Evolutionary conservation across 192 early-diverging fungal species (phyloP), one percentile per base, ranked within the genome.

Genomic region (Backusella morwellensis): DNA sequence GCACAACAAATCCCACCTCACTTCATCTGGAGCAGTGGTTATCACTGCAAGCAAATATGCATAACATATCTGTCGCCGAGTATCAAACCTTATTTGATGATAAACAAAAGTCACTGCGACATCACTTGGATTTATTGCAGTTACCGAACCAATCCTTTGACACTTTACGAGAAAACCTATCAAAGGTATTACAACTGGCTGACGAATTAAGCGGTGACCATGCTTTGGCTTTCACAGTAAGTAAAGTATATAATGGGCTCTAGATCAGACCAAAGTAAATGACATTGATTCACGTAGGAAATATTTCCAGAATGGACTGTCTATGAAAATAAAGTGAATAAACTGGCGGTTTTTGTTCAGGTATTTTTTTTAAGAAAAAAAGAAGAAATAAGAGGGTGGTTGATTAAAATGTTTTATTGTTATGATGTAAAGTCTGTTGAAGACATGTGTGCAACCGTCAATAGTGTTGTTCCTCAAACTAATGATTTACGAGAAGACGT

Each of bases 231-330:
- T 79, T 79, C 56, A 68, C 50, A 5, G 78, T 79, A 63, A 74
- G 71, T 75, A 6, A 19, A 50, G 11, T 8, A 32, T 50, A 32
- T 26, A 66, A 66, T 35, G 68, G 21, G 14, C 40, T 34, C 15
- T 72, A 12, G 34, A 21, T 9, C 26, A 23, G 52, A 26, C 15
- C 42, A 44, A 44, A 19, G 38, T 23, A 34, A 23, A 19, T 14
- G 35, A 19, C 54, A 11, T 72, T 23, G 15, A 15, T 26, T 23
- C 21, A 47, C 41, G 23, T 54, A 83, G 81, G 71, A 83, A 54
- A 41, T 83, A 21, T 83, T 80, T 21, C 78, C 78, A 17, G 78
- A 80, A 35, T 83, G 82, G 82, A 75, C 44, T 21, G 21, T 70
- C 11, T 79, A 75, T 42, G 76, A 83, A 50, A 63, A 56, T 19